phyloP scores from a whole-genome alignment of 2,329 filamentous ascomycete species.

The Arthrinium puccinioides region DNA sequence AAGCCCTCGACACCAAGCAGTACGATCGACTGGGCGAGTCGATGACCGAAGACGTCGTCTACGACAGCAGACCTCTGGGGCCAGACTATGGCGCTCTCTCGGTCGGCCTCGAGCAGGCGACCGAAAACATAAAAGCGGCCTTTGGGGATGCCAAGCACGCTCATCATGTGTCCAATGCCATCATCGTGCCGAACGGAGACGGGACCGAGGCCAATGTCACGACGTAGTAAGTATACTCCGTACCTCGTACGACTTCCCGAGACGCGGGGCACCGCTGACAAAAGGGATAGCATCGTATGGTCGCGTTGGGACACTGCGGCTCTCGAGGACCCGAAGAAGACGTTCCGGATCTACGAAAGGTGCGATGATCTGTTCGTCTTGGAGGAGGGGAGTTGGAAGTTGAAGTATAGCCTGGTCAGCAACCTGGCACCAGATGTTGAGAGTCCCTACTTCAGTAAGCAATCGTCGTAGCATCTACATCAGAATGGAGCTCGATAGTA shows the following conservation, averaged over 20 bases:
- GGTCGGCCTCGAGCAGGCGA: background rate
- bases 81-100: background rate
- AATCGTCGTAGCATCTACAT: no score
- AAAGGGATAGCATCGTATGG: background rate
- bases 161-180: background rate
- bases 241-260: background rate
- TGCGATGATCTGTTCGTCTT: background rate
- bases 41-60: slow-evolving; percentile 1
- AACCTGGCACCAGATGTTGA: background rate
- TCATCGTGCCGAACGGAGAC: background rate
- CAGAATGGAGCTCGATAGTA: no score
- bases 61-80: slow-evolving; percentile 2
- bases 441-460: background rate
- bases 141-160: background rate
- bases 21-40: background rate
- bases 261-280: background rate
- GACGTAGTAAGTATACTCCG: background rate
- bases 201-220: slow-evolving; percentile 1
- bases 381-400: slow-evolving; percentile 2
- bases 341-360: slow-evolving; percentile 2
- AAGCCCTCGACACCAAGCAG: background rate
- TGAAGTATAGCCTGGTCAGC: background rate
- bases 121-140: background rate
- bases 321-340: background rate
- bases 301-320: background rate